Conservation (phyloP, 371 early-diverging fungal species). For the Rhizopus stolonifer region DNA sequence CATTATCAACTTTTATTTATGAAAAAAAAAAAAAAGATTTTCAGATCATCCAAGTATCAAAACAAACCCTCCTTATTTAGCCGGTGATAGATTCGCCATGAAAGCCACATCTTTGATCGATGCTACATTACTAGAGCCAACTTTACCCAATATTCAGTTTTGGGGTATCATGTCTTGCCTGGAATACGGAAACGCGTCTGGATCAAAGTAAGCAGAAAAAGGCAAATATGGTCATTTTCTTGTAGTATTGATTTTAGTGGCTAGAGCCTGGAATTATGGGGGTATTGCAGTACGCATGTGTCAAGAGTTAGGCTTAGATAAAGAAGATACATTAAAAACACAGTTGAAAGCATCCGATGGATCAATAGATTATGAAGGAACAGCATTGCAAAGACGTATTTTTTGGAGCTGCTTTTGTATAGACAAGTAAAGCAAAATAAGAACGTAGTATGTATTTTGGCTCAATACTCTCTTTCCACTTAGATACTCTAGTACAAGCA, state of each 20-base stretch:
- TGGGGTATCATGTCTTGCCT: conserved; percentile 58
- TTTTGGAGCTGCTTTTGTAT: conserved; percentile 61
- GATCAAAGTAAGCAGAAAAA: conserved; percentile 39
- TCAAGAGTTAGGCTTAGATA: conserved; percentile 57
- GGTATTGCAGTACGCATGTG: conserved; percentile 66
- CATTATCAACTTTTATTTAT: too few relatives aligned
- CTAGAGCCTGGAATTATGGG: conserved; percentile 62
- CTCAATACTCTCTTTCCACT: neutral
- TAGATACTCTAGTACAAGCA: conserved; percentile 50
- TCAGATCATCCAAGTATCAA: conserved; percentile 44
- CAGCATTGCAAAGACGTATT: conserved; percentile 54
- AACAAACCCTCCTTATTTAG: conserved; percentile 50
- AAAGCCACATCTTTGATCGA: conserved; percentile 46
- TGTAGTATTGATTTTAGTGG: neutral
- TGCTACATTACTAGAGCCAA: conserved; percentile 48
- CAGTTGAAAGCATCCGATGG: conserved; percentile 36
- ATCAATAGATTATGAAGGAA: conserved; percentile 45
- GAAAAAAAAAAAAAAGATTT: conserved; percentile 37
- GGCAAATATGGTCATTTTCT: neutral
- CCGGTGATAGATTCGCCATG: conserved; percentile 43
- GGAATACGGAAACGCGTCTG: conserved; percentile 62
- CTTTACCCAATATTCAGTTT: conserved; percentile 57
- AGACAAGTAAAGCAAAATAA: conserved; percentile 37
- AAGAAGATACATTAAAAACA: conserved; percentile 41
- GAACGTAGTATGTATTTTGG: neutral